Evolutionary conservation across 163 green algal genomes (phyloP).

Genomic region (Volvox carteri): DNA sequence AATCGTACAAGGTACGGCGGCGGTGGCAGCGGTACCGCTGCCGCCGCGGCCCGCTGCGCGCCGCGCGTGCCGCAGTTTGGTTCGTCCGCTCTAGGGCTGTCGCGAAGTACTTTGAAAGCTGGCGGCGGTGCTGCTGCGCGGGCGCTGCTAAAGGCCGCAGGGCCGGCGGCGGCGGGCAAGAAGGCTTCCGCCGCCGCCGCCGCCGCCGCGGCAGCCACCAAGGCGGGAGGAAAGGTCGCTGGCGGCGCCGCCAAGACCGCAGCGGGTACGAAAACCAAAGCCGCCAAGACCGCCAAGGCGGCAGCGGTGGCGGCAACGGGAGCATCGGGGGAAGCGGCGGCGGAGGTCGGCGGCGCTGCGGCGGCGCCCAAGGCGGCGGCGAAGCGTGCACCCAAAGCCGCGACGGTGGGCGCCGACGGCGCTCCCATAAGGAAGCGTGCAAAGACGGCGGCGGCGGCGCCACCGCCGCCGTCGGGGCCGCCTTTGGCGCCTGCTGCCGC

Average conservation of each 20-base stretch:
- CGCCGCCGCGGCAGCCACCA: too few relatives aligned
- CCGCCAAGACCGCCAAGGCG: neutral
- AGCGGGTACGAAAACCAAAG: neutral
- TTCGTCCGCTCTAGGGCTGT: neutral
- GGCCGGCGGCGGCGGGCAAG: neutral
- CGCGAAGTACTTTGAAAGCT: neutral
- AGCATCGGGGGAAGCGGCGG: neutral
- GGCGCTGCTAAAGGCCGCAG: neutral
- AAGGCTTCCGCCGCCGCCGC: neutral
- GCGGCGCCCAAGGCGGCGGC: neutral
- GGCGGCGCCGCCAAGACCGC: neutral
- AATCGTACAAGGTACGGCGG: too few relatives aligned
- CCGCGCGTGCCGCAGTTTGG: slow-evolving; percentile 14
- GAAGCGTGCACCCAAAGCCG: neutral
- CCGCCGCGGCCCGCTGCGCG: neutral
- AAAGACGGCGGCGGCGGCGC: neutral
- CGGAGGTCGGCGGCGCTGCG: neutral
- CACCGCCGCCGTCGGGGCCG: neutral
- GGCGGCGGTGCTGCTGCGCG: neutral
- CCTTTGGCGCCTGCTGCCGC: neutral
- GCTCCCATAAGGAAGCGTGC: neutral
- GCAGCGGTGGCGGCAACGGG: neutral
- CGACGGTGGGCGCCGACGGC: neutral
- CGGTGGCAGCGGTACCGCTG: neutral
- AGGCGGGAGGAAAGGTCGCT: neutral